phyloP scores from a whole-genome alignment of 306 rosid species.

The Quercus cerris region DNA sequence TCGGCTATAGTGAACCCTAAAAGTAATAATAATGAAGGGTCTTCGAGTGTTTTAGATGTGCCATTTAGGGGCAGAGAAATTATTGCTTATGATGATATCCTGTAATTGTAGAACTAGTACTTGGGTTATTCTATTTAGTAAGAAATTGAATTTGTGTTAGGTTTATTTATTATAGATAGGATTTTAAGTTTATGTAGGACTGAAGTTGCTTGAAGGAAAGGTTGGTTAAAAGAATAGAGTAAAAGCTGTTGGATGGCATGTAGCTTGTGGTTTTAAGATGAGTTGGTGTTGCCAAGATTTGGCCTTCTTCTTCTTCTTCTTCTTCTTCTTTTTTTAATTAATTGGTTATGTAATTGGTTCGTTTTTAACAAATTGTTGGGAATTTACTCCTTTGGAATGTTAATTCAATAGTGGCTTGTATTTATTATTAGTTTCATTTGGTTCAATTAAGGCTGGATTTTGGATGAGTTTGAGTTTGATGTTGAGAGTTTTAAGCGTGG shows the following conservation, averaged over 20 bases:
- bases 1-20: conserved; percentile 61
- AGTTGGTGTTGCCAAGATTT: not conserved
- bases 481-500: not conserved
- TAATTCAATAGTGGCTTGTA: not conserved
- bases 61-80: conserved; percentile 75
- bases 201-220: not conserved
- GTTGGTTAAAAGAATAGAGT: conserved; percentile 14
- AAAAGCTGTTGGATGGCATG: conserved; percentile 10
- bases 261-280: conserved; percentile 4
- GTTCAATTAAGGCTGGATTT: not conserved
- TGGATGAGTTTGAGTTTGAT: not conserved
- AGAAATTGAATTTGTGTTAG: conserved; percentile 4
- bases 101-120: conserved; percentile 27
- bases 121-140: conserved; percentile 20
- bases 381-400: not conserved
- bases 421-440: no score
- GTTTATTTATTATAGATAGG: not conserved
- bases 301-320: not conserved
- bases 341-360: not conserved
- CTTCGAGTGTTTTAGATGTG: conserved; percentile 35
- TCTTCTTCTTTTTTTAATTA: not conserved
- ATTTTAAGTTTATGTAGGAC: not conserved
- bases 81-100: conserved; percentile 81
- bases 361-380: not conserved
- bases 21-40: conserved; percentile 21